phyloP scores from a whole-genome alignment of 2,329 filamentous ascomycete species.

The Colletotrichum sidae region DNA sequence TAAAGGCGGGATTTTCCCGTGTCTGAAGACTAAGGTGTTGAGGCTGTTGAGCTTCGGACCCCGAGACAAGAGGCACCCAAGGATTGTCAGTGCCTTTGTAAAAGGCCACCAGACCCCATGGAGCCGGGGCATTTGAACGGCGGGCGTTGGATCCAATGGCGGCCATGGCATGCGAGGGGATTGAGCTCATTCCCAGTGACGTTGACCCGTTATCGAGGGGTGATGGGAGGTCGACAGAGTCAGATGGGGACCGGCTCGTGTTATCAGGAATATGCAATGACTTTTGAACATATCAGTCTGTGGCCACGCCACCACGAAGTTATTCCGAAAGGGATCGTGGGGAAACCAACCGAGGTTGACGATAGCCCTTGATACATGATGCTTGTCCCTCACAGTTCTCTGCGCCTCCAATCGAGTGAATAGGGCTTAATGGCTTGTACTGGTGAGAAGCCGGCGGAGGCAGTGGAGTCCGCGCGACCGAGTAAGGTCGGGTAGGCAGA shows the following conservation, averaged over 20 bases:
- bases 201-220: slow-evolving; percentile 6
- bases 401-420: too few species aligned
- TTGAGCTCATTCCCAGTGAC: slow-evolving; percentile 22
- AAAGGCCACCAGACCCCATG: slow-evolving; percentile 47
- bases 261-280: slow-evolving; percentile 11
- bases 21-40: slow-evolving; percentile 41
- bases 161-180: slow-evolving; percentile 13
- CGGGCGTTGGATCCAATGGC: not conserved
- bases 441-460: not conserved
- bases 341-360: not conserved
- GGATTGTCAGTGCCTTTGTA: slow-evolving; percentile 54
- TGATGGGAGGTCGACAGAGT: slow-evolving; percentile 6
- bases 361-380: slow-evolving; percentile 6
- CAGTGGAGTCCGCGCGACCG: not conserved
- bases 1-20: slow-evolving; percentile 44
- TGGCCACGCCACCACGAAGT: not conserved
- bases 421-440: not conserved
- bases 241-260: slow-evolving; percentile 1
- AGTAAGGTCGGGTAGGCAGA: not conserved
- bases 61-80: slow-evolving; percentile 54
- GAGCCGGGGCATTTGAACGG: slow-evolving; percentile 33
- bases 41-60: slow-evolving; percentile 45
- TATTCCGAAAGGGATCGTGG: not conserved
- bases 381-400: not conserved
- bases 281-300: slow-evolving; percentile 6